A percentile compares a stretch with the other conserved stretches of the same genome.
Evolutionary conservation across 148 eudicot species (phyloP).

Genomic region (Dianthus caryophyllus): DNA sequence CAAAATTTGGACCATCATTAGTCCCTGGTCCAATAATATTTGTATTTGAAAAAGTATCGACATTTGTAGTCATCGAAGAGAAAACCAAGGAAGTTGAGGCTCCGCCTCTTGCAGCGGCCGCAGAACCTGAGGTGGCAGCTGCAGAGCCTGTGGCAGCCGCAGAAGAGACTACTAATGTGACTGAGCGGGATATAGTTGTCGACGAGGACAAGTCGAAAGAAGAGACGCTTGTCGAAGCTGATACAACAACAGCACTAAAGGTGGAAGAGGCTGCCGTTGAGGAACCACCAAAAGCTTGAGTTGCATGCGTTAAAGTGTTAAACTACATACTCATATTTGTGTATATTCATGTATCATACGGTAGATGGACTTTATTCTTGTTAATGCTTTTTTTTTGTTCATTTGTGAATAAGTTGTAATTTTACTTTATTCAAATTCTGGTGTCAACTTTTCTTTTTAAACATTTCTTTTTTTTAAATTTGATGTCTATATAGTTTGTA

Average conservation of each 20-base stretch:
- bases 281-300: conserved; percentile 1
- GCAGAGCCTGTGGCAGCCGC: conserved; percentile 25
- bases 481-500: too few relatives aligned
- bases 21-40: conserved; percentile 49
- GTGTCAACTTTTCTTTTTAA: too few relatives aligned
- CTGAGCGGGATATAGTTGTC: conserved; percentile 28
- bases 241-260: conserved; percentile 13
- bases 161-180: conserved; percentile 16
- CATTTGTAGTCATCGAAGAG: conserved; percentile 42
- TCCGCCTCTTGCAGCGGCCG: too few relatives aligned
- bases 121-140: too few relatives aligned
- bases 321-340: not conserved
- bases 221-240: conserved; percentile 17
- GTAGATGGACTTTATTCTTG: not conserved
- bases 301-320: too few relatives aligned
- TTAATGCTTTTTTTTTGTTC: conserved; percentile 3
- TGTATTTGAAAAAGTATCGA: conserved; percentile 59
- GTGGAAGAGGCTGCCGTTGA: not conserved
- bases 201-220: conserved; percentile 33
- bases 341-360: not conserved
- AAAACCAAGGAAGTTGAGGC: conserved; percentile 32
- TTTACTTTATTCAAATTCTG: too few relatives aligned
- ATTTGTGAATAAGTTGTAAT: conserved; percentile 13
- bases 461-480: too few relatives aligned
- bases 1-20: conserved; percentile 43